These are phyloP conservation scores for Cryphonectria nitschkei DNA, from an alignment of 2,329 filamentous ascomycete species.

Conservation along the genomic window DNA sequence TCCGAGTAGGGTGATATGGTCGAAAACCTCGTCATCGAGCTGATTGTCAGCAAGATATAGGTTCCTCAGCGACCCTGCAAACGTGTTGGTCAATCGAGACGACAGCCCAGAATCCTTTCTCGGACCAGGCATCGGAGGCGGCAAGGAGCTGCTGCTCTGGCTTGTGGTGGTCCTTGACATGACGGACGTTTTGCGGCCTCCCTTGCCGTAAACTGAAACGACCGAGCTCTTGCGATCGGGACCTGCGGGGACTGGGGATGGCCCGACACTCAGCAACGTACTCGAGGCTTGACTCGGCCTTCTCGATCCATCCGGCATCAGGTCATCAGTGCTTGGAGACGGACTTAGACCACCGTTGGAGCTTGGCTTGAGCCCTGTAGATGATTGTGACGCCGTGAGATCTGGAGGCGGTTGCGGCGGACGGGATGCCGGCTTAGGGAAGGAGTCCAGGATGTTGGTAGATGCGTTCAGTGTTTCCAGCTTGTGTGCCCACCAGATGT, in stretches of 20 bases:
- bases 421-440: slow-evolving; percentile 83
- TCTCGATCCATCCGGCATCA: slow-evolving; percentile 61
- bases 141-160: slow-evolving; percentile 47
- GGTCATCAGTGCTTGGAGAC: slow-evolving; percentile 77
- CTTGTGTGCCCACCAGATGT: slow-evolving; percentile 94
- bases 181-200: slow-evolving; percentile 82
- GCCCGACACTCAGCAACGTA: slow-evolving; percentile 74
- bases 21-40: slow-evolving; percentile 92
- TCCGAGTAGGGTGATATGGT: slow-evolving; percentile 79
- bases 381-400: slow-evolving; percentile 35
- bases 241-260: slow-evolving; percentile 65
- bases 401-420: slow-evolving; percentile 64
- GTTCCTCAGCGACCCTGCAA: slow-evolving; percentile 82
- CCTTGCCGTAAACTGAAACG: slow-evolving; percentile 77
- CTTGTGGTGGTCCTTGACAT: slow-evolving; percentile 65
- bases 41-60: slow-evolving; percentile 92
- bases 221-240: slow-evolving; percentile 79
- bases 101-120: slow-evolving; percentile 91
- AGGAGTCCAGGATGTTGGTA: slow-evolving; percentile 87
- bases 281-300: slow-evolving; percentile 85
- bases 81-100: slow-evolving; percentile 79
- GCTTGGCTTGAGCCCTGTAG: slow-evolving; percentile 42
- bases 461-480: slow-evolving; percentile 93
- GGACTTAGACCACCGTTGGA: slow-evolving; percentile 50
- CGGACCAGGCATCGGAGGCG: slow-evolving; percentile 54